Evolutionary conservation across 805 yeast genomes (phyloP).

Genomic region (Peterozyma toletana): DNA sequence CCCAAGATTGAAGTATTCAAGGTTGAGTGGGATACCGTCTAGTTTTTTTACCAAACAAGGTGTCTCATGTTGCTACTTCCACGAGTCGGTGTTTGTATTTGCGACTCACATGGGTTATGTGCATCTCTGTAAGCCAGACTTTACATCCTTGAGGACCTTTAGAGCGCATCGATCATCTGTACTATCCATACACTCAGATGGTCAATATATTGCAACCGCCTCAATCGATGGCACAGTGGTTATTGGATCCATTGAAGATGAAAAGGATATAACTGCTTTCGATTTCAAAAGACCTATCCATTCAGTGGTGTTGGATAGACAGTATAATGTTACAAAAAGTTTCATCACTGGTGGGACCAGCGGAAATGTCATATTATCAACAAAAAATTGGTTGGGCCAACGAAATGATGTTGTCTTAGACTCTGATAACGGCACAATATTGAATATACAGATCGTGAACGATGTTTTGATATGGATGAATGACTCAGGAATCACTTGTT

Average conservation of each 20-base stretch:
- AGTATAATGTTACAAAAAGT: constrained; percentile 52
- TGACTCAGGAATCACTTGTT: constrained; percentile 69
- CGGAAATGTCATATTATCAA: constrained; percentile 71
- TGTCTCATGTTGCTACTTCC: constrained; percentile 60
- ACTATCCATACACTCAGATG: constrained; percentile 65
- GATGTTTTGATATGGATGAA: constrained; percentile 77
- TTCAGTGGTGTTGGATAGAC: constrained; percentile 73
- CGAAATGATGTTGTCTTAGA: constrained; percentile 63
- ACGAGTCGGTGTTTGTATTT: constrained; percentile 58
- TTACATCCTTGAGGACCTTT: constrained; percentile 59
- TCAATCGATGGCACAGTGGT: constrained; percentile 94
- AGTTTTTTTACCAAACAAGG: constrained; percentile 71
- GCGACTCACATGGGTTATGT: constrained; percentile 88
- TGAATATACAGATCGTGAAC: constrained; percentile 55
- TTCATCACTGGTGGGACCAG: constrained; percentile 88
- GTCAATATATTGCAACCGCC: constrained; percentile 72
- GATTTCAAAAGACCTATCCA: constrained; percentile 87
- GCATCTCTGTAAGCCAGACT: constrained; percentile 56
- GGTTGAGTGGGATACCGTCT: constrained; percentile 62
- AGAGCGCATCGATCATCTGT: constrained; percentile 85
- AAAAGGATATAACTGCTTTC: constrained; percentile 58
- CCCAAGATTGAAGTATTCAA: constrained; percentile 67
- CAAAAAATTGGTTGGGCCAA: constrained; percentile 82
- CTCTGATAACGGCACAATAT: constrained; percentile 61
- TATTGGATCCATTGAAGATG: constrained; percentile 60